Percentiles rank a stretch among this genome's conserved stretches.
phyloP scores from a whole-genome alignment of 192 early-diverging fungal genomes.

The Coemansia javaensis region DNA sequence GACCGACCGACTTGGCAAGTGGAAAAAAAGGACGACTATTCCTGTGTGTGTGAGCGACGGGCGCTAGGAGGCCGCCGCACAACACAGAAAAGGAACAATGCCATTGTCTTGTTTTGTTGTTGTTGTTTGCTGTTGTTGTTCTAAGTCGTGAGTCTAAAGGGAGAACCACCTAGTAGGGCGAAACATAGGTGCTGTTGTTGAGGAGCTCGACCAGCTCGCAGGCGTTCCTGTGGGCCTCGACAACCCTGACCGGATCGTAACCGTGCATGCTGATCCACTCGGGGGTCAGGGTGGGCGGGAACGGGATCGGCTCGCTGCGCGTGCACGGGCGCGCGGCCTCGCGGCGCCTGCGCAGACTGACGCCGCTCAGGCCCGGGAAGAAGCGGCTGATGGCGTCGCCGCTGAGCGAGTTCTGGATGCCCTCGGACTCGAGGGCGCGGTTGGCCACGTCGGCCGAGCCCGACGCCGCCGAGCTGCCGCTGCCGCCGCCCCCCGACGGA shows the following conservation, averaged over 20 bases:
- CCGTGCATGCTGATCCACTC: slow-evolving; percentile 46
- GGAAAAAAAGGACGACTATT: too few relatives aligned
- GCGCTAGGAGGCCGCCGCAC: too few relatives aligned
- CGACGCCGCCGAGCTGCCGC: slow-evolving; percentile 6
- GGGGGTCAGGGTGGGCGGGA: slow-evolving; percentile 39
- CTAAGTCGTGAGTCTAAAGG: too few relatives aligned
- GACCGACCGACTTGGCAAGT: too few relatives aligned
- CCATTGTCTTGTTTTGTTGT: neutral
- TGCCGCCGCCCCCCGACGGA: neutral
- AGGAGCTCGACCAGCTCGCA: slow-evolving; percentile 42
- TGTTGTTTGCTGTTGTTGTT: too few relatives aligned
- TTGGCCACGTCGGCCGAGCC: slow-evolving; percentile 24
- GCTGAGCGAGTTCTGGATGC: slow-evolving; percentile 29
- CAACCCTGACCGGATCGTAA: slow-evolving; percentile 33
- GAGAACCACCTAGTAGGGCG: slow-evolving; percentile 35
- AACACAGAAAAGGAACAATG: neutral
- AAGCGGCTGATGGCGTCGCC: slow-evolving; percentile 28
- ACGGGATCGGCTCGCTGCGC: slow-evolving; percentile 32
- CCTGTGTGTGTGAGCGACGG: too few relatives aligned
- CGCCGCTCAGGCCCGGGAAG: slow-evolving; percentile 28
- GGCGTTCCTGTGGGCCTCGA: slow-evolving; percentile 32
- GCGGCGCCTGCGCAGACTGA: slow-evolving; percentile 12
- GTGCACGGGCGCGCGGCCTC: too few relatives aligned
- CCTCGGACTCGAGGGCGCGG: slow-evolving; percentile 19
- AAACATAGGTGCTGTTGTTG: slow-evolving; percentile 48